These are phyloP conservation scores for Collybiopsis luxurians DNA, from an alignment of 768 basidiomycete genomes.

Conservation along the genomic window DNA sequence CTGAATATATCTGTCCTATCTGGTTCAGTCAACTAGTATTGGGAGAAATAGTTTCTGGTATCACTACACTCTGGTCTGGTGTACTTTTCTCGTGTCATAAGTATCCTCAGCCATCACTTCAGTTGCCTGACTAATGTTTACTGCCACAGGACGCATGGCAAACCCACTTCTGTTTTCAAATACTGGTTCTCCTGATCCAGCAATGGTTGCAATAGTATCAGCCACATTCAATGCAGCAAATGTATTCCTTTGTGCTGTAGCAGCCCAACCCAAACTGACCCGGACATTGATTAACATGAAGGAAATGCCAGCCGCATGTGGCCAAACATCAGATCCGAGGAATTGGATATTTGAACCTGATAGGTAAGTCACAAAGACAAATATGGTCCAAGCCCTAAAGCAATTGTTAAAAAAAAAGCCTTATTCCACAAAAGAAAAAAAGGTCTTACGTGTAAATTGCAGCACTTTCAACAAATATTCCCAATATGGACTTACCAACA, in stretches of 20 bases:
- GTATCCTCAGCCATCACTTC: neutral
- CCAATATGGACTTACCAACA: neutral
- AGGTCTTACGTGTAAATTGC: constrained; percentile 4
- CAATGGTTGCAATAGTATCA: neutral
- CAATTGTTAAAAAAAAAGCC: neutral
- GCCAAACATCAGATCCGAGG: constrained; percentile 1
- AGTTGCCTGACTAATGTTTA: neutral
- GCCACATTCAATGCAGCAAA: too few relatives aligned
- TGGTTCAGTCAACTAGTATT: too few relatives aligned
- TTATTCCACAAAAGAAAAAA: neutral
- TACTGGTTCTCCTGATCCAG: neutral
- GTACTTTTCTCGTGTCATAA: too few relatives aligned
- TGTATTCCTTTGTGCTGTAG: neutral
- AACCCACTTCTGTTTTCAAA: neutral
- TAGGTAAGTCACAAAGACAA: constrained; percentile 1
- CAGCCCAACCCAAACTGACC: neutral
- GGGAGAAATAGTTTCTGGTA: too few relatives aligned
- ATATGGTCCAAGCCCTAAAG: neutral
- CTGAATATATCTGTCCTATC: too few relatives aligned
- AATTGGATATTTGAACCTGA: constrained; percentile 1
- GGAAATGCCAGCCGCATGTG: neutral
- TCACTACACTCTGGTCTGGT: too few relatives aligned
- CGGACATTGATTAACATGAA: constrained; percentile 10
- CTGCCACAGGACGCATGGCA: neutral
- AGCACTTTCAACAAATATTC: constrained; percentile 7